phyloP scores from a whole-genome alignment of 139 green algal species.

The Chlorella sp. region DNA sequence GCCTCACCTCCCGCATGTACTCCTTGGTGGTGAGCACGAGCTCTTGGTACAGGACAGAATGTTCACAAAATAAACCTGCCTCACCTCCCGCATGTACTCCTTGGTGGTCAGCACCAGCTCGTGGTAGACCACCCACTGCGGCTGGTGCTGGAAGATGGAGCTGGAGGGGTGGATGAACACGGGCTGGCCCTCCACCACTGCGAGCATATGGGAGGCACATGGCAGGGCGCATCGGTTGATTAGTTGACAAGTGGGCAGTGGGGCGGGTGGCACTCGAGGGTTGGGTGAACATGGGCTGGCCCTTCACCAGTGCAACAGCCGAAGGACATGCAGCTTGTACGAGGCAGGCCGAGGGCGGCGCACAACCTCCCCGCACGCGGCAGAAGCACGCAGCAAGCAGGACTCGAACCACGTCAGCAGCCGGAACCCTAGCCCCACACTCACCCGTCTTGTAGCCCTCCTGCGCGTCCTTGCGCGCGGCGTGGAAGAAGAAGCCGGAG shows the following conservation, averaged over 20 bases:
- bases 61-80: background rate
- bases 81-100: conserved; percentile 96
- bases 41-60: background rate
- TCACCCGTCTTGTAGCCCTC: conserved; percentile 75
- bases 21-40: background rate
- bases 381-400: background rate
- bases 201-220: background rate
- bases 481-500: conserved; percentile 98
- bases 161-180: conserved; percentile 97
- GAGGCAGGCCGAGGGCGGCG: too few relatives aligned
- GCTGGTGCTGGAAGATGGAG: conserved; percentile 92
- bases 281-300: too few relatives aligned
- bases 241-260: background rate
- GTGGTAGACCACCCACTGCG: conserved; percentile 92
- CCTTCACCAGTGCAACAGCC: too few relatives aligned
- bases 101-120: conserved; percentile 98
- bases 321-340: too few relatives aligned
- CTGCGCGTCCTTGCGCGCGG: conserved; percentile 57
- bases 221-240: too few relatives aligned
- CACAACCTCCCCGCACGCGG: too few relatives aligned
- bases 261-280: background rate
- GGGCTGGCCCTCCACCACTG: conserved; percentile 91
- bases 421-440: background rate
- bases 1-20: background rate
- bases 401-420: too few relatives aligned